phyloP scores from a whole-genome alignment of 352 stramenopile species.

The Pythium rishiriense region DNA sequence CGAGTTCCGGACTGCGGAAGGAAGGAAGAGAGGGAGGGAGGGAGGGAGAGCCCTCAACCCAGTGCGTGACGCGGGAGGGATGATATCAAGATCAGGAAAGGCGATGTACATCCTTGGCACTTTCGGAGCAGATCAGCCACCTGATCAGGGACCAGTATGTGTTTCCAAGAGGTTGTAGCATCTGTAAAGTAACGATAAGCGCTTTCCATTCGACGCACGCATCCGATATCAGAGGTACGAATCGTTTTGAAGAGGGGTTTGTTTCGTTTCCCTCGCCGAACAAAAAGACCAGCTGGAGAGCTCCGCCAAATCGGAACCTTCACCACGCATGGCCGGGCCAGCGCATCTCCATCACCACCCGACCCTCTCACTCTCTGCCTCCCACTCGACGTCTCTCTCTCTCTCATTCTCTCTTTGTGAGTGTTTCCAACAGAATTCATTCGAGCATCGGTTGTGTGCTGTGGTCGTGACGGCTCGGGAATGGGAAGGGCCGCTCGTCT shows the following conservation, averaged over 20 bases:
- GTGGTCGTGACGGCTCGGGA: too few relatives aligned
- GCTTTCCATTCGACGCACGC: constrained; percentile 8
- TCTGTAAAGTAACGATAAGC: constrained; percentile 14
- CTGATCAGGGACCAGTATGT: constrained; percentile 6
- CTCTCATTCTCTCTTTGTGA: not conserved
- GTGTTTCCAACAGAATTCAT: not conserved
- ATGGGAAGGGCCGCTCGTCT: too few relatives aligned
- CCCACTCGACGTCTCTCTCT: not conserved
- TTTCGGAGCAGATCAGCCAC: not conserved
- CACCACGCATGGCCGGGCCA: constrained; percentile 17
- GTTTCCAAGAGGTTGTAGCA: not conserved
- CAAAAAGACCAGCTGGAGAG: constrained; percentile 10
- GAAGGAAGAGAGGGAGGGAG: not conserved
- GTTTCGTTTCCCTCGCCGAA: constrained; percentile 12
- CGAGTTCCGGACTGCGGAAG: constrained; percentile 23
- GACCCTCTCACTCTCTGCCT: not conserved
- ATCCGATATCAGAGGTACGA: constrained; percentile 1
- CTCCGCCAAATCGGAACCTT: constrained; percentile 24
- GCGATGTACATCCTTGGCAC: constrained; percentile 8
- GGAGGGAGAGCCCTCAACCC: not conserved
- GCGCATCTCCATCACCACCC: constrained; percentile 3
- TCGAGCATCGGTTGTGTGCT: not conserved
- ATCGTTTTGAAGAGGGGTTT: constrained; percentile 11
- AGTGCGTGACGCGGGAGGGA: constrained; percentile 13
- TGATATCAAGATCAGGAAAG: constrained; percentile 17